Evolutionary conservation across 1,139 yeast species (phyloP).

Genomic region (Kurtzmaniella quercitrusa): DNA sequence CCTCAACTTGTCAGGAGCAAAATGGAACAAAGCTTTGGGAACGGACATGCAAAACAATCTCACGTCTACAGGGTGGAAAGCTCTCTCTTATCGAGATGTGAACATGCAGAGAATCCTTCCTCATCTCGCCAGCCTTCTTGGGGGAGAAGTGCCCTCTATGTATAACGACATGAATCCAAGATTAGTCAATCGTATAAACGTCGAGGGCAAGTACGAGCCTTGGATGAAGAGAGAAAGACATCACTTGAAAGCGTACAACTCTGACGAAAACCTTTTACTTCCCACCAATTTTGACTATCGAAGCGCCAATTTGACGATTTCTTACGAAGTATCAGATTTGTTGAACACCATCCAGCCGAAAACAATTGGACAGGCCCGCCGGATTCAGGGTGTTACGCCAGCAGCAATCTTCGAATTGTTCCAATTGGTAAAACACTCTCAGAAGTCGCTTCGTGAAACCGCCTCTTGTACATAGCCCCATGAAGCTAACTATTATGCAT

Average conservation of each 20-base stretch:
- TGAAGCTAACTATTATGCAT: background rate
- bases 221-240: constrained; percentile 70
- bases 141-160: constrained; percentile 15
- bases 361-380: constrained; percentile 90
- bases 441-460: constrained; percentile 14
- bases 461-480: constrained; percentile 1
- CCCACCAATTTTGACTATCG: constrained; percentile 66
- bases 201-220: constrained; percentile 82
- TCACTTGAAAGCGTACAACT: constrained; percentile 69
- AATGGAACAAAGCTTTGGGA: constrained; percentile 49
- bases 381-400: constrained; percentile 93
- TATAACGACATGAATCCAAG: constrained; percentile 42
- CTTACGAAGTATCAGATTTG: constrained; percentile 69
- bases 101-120: constrained; percentile 27
- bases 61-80: constrained; percentile 44
- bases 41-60: constrained; percentile 21
- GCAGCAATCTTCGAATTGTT: constrained; percentile 71
- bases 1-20: constrained; percentile 46
- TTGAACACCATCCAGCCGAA: constrained; percentile 77
- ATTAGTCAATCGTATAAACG: constrained; percentile 57
- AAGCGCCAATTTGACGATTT: constrained; percentile 44
- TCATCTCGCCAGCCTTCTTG: constrained; percentile 21
- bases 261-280: constrained; percentile 70
- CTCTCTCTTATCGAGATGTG: constrained; percentile 37
- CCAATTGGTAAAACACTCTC: constrained; percentile 34